Conservation (phyloP, 2,329 filamentous ascomycete species). For the Fusarium siculi region DNA sequence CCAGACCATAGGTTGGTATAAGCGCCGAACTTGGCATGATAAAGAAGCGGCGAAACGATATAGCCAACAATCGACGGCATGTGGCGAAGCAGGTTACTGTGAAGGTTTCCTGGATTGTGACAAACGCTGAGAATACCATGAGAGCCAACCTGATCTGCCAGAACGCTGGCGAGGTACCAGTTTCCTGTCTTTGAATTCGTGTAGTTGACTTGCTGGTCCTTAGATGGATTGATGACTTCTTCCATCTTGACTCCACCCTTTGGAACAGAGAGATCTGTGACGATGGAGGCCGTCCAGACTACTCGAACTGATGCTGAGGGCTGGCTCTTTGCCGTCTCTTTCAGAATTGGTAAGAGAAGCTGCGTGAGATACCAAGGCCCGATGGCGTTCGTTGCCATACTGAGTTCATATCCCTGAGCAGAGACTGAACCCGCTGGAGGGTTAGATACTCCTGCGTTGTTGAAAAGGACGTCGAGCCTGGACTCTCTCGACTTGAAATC, state of each 20-base stretch:
- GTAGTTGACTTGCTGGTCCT: conserved; percentile 18
- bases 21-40: conserved; percentile 17
- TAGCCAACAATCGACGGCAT: conserved; percentile 11
- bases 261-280: conserved; percentile 10
- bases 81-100: conserved; percentile 16
- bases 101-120: conserved; percentile 26
- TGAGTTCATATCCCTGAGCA: conserved; percentile 30
- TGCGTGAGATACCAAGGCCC: conserved; percentile 32
- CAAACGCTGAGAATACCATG: conserved; percentile 19
- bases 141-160: conserved; percentile 1
- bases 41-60: conserved; percentile 2
- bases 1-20: conserved; percentile 26
- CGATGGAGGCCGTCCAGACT: conserved; percentile 24
- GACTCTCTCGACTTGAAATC: conserved; percentile 18
- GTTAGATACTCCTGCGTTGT: conserved; percentile 30
- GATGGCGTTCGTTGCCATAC: conserved; percentile 29
- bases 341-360: conserved; percentile 14
- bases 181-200: conserved; percentile 31
- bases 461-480: conserved; percentile 25
- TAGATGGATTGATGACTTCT: not conserved
- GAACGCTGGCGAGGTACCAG: conserved; percentile 14
- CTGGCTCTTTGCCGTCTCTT: not conserved
- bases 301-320: conserved; percentile 18
- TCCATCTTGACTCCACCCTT: conserved; percentile 17
- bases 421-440: conserved; percentile 23